Evolutionary conservation across 805 yeast species (phyloP).

Genomic region (Metschnikowia dekortorum): DNA sequence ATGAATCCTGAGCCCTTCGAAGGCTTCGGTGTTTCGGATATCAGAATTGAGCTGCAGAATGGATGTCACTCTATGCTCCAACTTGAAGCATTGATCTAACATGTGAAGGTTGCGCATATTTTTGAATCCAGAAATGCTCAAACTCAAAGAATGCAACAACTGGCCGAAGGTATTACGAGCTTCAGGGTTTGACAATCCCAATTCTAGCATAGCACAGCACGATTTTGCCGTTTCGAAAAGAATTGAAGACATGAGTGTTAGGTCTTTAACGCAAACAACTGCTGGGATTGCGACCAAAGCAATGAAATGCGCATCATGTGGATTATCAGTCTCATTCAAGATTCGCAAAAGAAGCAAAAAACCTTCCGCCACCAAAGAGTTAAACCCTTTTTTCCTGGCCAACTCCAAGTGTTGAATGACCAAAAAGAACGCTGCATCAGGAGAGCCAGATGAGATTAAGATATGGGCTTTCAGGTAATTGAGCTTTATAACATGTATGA

Average conservation of each 20-base stretch:
- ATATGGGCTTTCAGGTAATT: conserved; percentile 46
- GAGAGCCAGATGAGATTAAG: conserved; percentile 38
- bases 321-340: conserved; percentile 37
- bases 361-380: conserved; percentile 44
- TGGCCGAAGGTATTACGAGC: conserved; percentile 22
- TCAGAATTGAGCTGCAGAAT: conserved; percentile 5
- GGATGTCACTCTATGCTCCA: conserved; percentile 25
- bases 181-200: not conserved
- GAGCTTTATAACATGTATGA: conserved; percentile 43
- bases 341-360: conserved; percentile 43
- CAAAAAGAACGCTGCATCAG: conserved; percentile 48
- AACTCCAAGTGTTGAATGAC: conserved; percentile 46
- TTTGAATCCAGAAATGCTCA: conserved; percentile 44
- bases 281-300: conserved; percentile 42
- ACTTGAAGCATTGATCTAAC: conserved; percentile 36
- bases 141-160: conserved; percentile 36
- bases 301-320: conserved; percentile 41
- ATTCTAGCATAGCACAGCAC: conserved; percentile 18
- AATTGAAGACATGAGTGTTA: conserved; percentile 33
- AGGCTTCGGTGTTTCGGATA: conserved; percentile 6
- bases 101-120: conserved; percentile 33
- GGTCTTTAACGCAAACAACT: conserved; percentile 37
- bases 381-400: conserved; percentile 45
- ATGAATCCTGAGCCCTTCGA: conserved; percentile 11
- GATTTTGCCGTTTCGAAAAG: conserved; percentile 29